Evolutionary conservation across 371 early-diverging fungal species (phyloP).

Genomic region (Basidiobolus meristosporus): DNA sequence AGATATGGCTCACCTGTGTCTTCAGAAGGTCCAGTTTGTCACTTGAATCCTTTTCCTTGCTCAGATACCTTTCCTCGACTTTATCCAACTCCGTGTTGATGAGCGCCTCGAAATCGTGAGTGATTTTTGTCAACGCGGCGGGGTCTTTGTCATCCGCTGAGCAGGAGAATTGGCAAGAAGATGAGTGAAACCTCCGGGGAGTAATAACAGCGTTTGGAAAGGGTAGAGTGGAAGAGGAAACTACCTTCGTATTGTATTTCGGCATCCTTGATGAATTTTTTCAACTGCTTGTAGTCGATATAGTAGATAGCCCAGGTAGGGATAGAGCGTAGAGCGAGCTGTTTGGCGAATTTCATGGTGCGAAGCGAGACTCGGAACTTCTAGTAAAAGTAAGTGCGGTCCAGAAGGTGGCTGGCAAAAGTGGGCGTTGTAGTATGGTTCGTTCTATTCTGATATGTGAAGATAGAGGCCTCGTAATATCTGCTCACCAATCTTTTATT

Average conservation of each 20-base stretch:
- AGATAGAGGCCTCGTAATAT: too few relatives aligned
- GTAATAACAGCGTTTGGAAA: not conserved
- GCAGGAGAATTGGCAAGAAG: not conserved
- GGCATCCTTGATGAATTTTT: constrained; percentile 14
- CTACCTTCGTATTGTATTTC: constrained; percentile 2
- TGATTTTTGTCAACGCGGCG: constrained; percentile 5
- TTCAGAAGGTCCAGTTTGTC: constrained; percentile 12
- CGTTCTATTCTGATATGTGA: too few relatives aligned
- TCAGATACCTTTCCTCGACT: constrained; percentile 24
- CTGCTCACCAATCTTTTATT: too few relatives aligned
- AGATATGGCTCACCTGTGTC: constrained; percentile 6
- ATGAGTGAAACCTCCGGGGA: not conserved
- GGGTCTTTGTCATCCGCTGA: not conserved
- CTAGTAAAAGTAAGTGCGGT: too few relatives aligned
- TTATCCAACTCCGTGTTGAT: constrained; percentile 22
- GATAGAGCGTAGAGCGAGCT: constrained; percentile 26
- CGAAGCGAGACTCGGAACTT: too few relatives aligned
- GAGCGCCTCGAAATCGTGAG: constrained; percentile 11
- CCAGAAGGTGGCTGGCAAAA: too few relatives aligned
- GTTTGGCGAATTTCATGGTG: constrained; percentile 37
- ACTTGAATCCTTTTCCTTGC: constrained; percentile 14
- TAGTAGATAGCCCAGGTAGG: constrained; percentile 31
- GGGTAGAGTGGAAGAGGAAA: not conserved
- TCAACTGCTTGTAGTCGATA: constrained; percentile 27
- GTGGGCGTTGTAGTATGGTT: too few relatives aligned